Evolutionary conservation across 148 eudicot genomes (phyloP).

Genomic region (Chenopodium formosanum): DNA sequence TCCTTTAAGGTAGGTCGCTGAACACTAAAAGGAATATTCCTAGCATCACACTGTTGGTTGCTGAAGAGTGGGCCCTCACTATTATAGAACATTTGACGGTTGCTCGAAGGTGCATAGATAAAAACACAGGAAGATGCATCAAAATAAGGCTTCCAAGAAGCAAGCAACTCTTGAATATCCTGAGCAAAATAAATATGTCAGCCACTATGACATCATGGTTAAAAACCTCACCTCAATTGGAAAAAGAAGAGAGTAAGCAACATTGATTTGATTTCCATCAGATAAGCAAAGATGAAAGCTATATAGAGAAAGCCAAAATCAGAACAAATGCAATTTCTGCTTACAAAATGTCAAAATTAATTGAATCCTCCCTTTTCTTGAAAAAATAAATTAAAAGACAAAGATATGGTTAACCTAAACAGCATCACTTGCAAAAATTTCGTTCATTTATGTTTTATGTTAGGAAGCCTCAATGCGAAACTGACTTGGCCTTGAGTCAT

Average conservation of each 20-base stretch:
- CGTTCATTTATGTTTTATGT: background rate
- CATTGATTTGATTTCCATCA: background rate
- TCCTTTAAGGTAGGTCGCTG: conserved; percentile 87
- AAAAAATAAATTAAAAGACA: background rate
- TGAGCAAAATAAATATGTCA: conserved; percentile 25
- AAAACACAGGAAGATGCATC: conserved; percentile 65
- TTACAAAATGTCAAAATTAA: too few species aligned
- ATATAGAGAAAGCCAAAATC: background rate
- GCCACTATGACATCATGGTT: conserved; percentile 9
- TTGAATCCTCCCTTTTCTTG: background rate
- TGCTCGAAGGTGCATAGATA: conserved; percentile 76
- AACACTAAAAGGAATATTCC: conserved; percentile 67
- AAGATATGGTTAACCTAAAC: background rate
- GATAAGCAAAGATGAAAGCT: background rate
- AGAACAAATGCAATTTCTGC: background rate
- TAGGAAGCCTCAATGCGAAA: background rate
- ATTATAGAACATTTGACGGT: conserved; percentile 67
- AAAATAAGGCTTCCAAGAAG: conserved; percentile 85
- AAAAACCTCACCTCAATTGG: background rate
- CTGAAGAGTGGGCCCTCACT: conserved; percentile 64
- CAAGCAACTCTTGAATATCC: conserved; percentile 81
- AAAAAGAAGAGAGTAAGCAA: background rate
- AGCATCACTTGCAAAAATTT: background rate
- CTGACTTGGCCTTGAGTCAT: too few species aligned
- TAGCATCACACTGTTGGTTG: conserved; percentile 40